A percentile compares a stretch with the other conserved stretches of the same genome.
These are phyloP conservation scores for Macrocystidia cucumis DNA, from an alignment of 1,284 basidiomycete species.

Conservation along the genomic window DNA sequence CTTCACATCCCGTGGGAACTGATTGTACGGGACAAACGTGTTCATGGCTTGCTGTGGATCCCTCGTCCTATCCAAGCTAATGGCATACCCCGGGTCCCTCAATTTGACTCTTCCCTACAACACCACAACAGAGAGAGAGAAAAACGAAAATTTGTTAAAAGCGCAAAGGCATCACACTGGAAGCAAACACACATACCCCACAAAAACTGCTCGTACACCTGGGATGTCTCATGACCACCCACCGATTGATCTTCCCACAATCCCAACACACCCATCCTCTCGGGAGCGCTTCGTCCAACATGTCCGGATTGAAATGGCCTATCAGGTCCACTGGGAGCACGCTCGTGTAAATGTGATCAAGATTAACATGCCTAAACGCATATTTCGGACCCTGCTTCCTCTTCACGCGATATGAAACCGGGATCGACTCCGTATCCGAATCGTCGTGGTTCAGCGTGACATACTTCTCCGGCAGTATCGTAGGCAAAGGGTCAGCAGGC, in stretches of 20 bases:
- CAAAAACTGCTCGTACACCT: conserved; percentile 26
- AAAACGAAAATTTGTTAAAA: background rate
- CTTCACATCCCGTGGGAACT: conserved; percentile 13
- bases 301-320: conserved; percentile 13
- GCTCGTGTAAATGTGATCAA: conserved; percentile 6
- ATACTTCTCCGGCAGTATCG: too few relatives aligned
- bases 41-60: conserved; percentile 25
- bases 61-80: conserved; percentile 19
- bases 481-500: too few relatives aligned
- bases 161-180: too few relatives aligned
- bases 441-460: background rate
- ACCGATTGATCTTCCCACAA: conserved; percentile 35
- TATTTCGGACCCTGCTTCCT: conserved; percentile 10
- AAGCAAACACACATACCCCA: conserved; percentile 17
- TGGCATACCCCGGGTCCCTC: conserved; percentile 13
- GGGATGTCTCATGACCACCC: conserved; percentile 28
- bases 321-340: conserved; percentile 19
- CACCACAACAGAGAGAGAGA: conserved; percentile 1
- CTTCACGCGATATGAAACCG: conserved; percentile 9
- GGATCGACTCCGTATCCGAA: conserved; percentile 9
- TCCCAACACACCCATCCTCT: conserved; percentile 31
- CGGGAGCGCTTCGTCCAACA: conserved; percentile 21
- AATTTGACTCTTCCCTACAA: conserved; percentile 9
- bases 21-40: conserved; percentile 23
- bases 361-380: conserved; percentile 3